Base-by-base conservation (phyloP, 805 yeast species). In the Saccharomycopsis capsularis region DNA sequence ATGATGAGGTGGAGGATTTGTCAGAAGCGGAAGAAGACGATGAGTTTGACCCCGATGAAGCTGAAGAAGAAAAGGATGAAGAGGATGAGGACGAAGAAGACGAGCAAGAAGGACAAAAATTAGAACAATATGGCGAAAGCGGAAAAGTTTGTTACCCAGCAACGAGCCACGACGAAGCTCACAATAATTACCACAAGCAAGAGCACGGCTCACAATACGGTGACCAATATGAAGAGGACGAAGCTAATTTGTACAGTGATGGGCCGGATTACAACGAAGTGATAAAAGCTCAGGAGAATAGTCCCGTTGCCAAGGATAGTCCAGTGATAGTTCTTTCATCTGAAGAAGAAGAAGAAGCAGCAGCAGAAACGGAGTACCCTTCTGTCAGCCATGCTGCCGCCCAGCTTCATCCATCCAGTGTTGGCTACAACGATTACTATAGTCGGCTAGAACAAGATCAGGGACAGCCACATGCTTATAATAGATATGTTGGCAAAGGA, bases 371-470 rank as follows among this genome's bases (percentile, higher is more conserved):
- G 6, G 16, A 15, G 19, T 13, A 7, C n/a, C n/a, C n/a, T n/a
- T n/a, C n/a, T n/a, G n/a, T n/a, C n/a, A n/a, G n/a, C n/a, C n/a
- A n/a, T n/a, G n/a, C n/a, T n/a, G n/a, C n/a, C n/a, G n/a, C n/a
- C n/a, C n/a, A n/a, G n/a, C n/a, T n/a, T n/a, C n/a, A n/a, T n/a
- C n/a, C n/a, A n/a, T n/a, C n/a, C n/a, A n/a, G n/a, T n/a, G n/a
- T n/a, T 7, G 59, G 58, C 46, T 56, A 2, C 16, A 9, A 16
- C 19, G 45, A 30, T 18, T 13, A 2, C 3, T 6, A 16, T 18
- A 35, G 18, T 18, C 19, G 19, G 7, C 22, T 19, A 9, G 27
- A 34, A 35, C 36, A 42, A 15, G 27, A 30, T 4, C 11, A 4
- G 22, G 36, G 24, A 21, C 42, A n/a, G 11, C 42, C 24, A n/a